A percentile compares a stretch with the other conserved stretches of the same genome.
These are phyloP conservation scores for Alternaria incomplexa DNA, from an alignment of 2,329 filamentous ascomycete species.

Conservation along the genomic window DNA sequence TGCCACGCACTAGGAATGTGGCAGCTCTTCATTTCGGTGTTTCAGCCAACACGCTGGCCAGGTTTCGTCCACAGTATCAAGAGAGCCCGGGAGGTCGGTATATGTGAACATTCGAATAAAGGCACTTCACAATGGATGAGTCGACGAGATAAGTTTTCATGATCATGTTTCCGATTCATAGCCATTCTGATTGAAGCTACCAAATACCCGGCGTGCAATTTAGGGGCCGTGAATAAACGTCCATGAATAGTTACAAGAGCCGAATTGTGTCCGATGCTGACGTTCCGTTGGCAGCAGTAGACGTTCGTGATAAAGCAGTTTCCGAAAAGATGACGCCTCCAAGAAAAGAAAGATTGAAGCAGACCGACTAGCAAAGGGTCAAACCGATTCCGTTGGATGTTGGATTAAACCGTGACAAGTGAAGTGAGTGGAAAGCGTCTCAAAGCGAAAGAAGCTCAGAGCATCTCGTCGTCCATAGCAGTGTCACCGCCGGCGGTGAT, in stretches of 20 bases:
- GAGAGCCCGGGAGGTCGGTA: background rate
- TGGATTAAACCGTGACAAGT: conserved; percentile 13
- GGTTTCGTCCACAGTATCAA: background rate
- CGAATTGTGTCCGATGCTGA: conserved; percentile 12
- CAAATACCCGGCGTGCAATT: conserved; percentile 21
- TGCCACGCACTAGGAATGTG: no score
- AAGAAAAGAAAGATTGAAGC: conserved; percentile 18
- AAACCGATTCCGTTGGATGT: conserved; percentile 15
- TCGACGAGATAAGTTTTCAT: background rate
- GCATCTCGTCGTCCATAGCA: conserved; percentile 50
- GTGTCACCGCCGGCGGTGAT: conserved; percentile 49
- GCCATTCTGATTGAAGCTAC: conserved; percentile 25
- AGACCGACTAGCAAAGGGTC: conserved; percentile 14
- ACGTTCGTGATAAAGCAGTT: conserved; percentile 11
- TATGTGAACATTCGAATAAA: background rate
- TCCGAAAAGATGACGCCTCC: conserved; percentile 20
- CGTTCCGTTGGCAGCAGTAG: conserved; percentile 11
- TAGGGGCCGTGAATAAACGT: conserved; percentile 14
- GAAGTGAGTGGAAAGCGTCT: conserved; percentile 1
- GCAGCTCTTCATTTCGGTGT: background rate
- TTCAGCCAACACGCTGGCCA: background rate
- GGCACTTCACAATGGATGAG: background rate
- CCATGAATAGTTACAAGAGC: conserved; percentile 32
- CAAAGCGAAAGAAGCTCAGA: conserved; percentile 24
- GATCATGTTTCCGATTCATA: conserved; percentile 6